Percentiles rank a stretch among this genome's conserved stretches.
Evolutionary conservation across 805 yeast genomes (phyloP).

Genomic region (Candida parachauliodes): DNA sequence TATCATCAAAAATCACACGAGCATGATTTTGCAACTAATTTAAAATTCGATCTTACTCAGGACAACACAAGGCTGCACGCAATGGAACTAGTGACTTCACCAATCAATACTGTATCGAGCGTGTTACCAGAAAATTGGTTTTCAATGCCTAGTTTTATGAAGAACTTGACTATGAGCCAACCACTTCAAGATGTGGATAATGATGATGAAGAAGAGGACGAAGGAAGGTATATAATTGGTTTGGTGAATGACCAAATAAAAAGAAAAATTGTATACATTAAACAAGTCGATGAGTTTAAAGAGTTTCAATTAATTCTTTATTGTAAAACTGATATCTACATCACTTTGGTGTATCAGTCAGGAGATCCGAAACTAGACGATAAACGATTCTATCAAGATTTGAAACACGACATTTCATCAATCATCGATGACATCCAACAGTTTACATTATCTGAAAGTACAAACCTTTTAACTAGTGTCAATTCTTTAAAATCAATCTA

Average conservation of each 20-base stretch:
- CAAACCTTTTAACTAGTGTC: slow-evolving; percentile 22
- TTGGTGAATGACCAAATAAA: slow-evolving; percentile 14
- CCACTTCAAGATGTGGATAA: slow-evolving; percentile 1
- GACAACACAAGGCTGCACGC: slow-evolving; percentile 25
- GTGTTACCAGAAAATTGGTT: slow-evolving; percentile 22
- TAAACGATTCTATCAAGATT: slow-evolving; percentile 19
- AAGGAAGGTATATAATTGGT: slow-evolving; percentile 26
- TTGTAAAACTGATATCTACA: slow-evolving; percentile 17
- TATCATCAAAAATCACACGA: slow-evolving; percentile 20
- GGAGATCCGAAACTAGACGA: slow-evolving; percentile 22
- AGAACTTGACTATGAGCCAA: slow-evolving; percentile 8
- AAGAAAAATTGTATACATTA: slow-evolving; percentile 25
- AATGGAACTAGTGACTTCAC: slow-evolving; percentile 33
- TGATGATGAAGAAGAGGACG: slow-evolving; percentile 11
- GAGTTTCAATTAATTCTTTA: slow-evolving; percentile 33
- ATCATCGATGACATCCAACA: slow-evolving; percentile 20
- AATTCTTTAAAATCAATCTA: slow-evolving; percentile 26
- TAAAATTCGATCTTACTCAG: neutral
- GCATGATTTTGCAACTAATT: slow-evolving; percentile 10
- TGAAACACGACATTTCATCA: slow-evolving; percentile 14
- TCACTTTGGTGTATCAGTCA: slow-evolving; percentile 27
- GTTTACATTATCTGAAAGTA: slow-evolving; percentile 14
- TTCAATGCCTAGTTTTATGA: slow-evolving; percentile 15
- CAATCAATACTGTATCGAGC: slow-evolving; percentile 34
- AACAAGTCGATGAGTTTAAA: slow-evolving; percentile 12